phyloP scores from a whole-genome alignment of 495 filamentous ascomycete species.

The Neurospora sp. region DNA sequence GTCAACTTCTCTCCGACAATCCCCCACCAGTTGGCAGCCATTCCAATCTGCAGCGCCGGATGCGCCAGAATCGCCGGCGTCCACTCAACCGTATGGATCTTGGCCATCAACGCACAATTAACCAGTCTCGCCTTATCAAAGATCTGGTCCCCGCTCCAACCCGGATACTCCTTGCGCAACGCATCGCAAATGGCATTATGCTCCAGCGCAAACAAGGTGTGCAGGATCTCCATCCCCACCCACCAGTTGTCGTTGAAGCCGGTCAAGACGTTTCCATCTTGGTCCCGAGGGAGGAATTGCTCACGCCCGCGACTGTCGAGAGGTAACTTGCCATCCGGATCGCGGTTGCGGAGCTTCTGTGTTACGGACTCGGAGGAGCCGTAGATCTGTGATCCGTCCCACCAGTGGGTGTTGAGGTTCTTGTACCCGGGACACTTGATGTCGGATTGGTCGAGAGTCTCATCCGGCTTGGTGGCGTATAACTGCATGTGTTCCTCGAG shows the following conservation, averaged over 20 bases:
- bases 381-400: slow-evolving; percentile 37
- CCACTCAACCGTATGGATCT: slow-evolving; percentile 40
- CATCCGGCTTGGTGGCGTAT: slow-evolving; percentile 18
- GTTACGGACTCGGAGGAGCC: slow-evolving; percentile 29
- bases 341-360: slow-evolving; percentile 16
- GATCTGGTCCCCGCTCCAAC: slow-evolving; percentile 25
- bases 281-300: slow-evolving; percentile 27
- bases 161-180: slow-evolving; percentile 19
- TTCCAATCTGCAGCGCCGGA: slow-evolving; percentile 27
- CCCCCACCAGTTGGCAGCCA: slow-evolving; percentile 37
- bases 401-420: slow-evolving; percentile 34
- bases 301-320: slow-evolving; percentile 14
- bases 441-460: slow-evolving; percentile 21
- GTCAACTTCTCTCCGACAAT: slow-evolving; percentile 29
- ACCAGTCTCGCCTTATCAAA: slow-evolving; percentile 37
- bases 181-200: slow-evolving; percentile 32
- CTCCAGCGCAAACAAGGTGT: slow-evolving; percentile 35
- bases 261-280: slow-evolving; percentile 22
- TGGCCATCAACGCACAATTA: slow-evolving; percentile 36
- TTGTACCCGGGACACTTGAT: slow-evolving; percentile 25
- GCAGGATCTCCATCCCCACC: slow-evolving; percentile 32
- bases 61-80: slow-evolving; percentile 35
- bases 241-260: slow-evolving; percentile 38
- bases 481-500: slow-evolving; percentile 21
- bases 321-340: slow-evolving; percentile 24